A percentile compares a stretch with the other conserved stretches of the same genome.
phyloP scores from a whole-genome alignment of 2,329 filamentous ascomycete species.

The Diplodia sapinea region DNA sequence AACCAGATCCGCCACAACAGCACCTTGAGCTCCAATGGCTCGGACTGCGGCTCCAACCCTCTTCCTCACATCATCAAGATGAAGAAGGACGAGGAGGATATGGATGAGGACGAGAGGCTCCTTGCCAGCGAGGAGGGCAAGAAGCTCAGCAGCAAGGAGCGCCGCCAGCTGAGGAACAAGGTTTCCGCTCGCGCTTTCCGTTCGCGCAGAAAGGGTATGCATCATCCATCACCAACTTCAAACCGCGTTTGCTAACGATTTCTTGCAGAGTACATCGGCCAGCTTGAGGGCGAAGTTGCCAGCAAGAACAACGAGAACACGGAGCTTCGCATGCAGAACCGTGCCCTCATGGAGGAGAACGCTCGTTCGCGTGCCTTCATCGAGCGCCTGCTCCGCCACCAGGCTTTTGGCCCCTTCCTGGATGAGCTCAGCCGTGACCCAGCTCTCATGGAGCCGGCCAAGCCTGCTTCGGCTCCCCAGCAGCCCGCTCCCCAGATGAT shows the following conservation, averaged over 20 bases:
- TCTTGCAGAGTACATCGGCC: conserved; percentile 85
- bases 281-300: conserved; percentile 89
- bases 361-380: conserved; percentile 82
- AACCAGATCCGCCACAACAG: conserved; percentile 87
- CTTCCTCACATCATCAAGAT: conserved; percentile 72
- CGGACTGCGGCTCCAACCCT: conserved; percentile 51
- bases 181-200: conserved; percentile 97
- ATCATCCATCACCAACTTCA: neutral
- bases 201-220: conserved; percentile 93
- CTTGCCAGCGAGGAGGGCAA: conserved; percentile 97
- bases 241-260: conserved; percentile 55
- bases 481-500: conserved; percentile 49
- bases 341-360: conserved; percentile 82
- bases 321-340: conserved; percentile 80
- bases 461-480: conserved; percentile 44
- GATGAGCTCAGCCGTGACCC: conserved; percentile 49
- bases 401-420: conserved; percentile 55
- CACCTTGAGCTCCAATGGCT: conserved; percentile 60
- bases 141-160: conserved; percentile 98
- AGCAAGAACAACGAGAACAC: conserved; percentile 82
- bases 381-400: conserved; percentile 68
- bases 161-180: conserved; percentile 97
- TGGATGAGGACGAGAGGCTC: conserved; percentile 96
- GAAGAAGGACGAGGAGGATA: conserved; percentile 96
- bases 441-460: conserved; percentile 42